Conservation (phyloP, 148 eudicot genomes). For the Chenopodium formosanum region DNA sequence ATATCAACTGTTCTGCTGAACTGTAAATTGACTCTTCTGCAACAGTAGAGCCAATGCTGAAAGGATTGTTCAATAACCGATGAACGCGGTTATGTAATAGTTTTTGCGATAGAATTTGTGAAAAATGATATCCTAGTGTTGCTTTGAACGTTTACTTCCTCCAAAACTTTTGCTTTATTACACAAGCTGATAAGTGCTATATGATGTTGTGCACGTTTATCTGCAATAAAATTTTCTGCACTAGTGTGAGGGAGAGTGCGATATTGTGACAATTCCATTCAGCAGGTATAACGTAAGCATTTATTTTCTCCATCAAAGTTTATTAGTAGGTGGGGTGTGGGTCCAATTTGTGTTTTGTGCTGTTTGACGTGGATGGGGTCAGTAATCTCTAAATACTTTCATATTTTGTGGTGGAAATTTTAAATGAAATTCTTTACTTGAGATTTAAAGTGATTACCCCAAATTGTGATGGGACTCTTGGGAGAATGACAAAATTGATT, state of each 20-base stretch:
- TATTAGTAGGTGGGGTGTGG: conserved; percentile 17
- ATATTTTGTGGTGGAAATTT: conserved; percentile 14
- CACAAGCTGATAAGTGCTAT: conserved; percentile 27
- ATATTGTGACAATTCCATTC: conserved; percentile 27
- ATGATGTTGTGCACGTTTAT: conserved; percentile 22
- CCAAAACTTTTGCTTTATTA: conserved; percentile 3
- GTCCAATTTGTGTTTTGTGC: conserved; percentile 21
- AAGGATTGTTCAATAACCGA: background rate
- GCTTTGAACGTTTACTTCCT: conserved; percentile 4
- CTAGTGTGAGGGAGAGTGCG: conserved; percentile 24
- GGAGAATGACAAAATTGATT: conserved; percentile 18
- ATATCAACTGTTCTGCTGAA: background rate
- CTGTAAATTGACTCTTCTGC: conserved; percentile 19
- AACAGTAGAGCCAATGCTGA: conserved; percentile 28
- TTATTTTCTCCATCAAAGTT: conserved; percentile 1
- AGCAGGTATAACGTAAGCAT: conserved; percentile 24
- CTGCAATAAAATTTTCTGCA: conserved; percentile 19
- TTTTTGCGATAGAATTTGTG: conserved; percentile 3
- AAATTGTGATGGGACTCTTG: conserved; percentile 20
- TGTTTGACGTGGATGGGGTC: conserved; percentile 28
- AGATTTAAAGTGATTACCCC: background rate
- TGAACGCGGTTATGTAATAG: conserved; percentile 1
- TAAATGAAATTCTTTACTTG: background rate
- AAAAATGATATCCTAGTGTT: conserved; percentile 2
- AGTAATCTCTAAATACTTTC: background rate